phyloP scores from a whole-genome alignment of 352 stramenopile species.

The Phytophthora syringae region DNA sequence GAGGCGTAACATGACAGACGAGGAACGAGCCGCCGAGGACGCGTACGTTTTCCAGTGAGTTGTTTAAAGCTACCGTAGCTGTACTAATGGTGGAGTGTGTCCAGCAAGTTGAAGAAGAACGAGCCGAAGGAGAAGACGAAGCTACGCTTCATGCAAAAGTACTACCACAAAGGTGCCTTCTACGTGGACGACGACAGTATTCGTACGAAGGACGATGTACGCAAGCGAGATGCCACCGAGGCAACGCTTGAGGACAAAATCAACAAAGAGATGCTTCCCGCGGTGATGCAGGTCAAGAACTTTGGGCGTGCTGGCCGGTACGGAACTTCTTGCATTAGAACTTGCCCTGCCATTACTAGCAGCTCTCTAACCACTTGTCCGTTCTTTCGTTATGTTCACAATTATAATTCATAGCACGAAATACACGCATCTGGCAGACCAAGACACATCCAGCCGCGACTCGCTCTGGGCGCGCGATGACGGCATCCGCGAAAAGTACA shows the following conservation, averaged over 20 bases:
- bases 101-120: conserved; percentile 87
- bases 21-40: conserved; percentile 94
- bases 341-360: conserved; percentile 3
- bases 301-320: conserved; percentile 96
- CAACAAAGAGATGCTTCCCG: conserved; percentile 93
- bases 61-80: not conserved
- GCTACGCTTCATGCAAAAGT: conserved; percentile 97
- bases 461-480: conserved; percentile 83
- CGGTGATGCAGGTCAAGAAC: conserved; percentile 98
- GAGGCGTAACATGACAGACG: conserved; percentile 95
- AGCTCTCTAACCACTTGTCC: conserved; percentile 12
- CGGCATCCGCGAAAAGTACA: conserved; percentile 85
- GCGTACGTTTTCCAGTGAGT: conserved; percentile 44
- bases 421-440: conserved; percentile 98
- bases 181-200: conserved; percentile 97
- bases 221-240: conserved; percentile 88
- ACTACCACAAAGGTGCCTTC: conserved; percentile 98
- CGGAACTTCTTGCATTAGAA: conserved; percentile 15
- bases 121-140: conserved; percentile 85
- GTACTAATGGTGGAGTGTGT: conserved; percentile 8
- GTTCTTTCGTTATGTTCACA: conserved; percentile 25
- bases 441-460: conserved; percentile 94
- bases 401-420: conserved; percentile 82
- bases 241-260: conserved; percentile 94
- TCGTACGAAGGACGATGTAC: conserved; percentile 89